These are phyloP conservation scores for Blepharisma stoltei DNA, from an alignment of 73 alveolate genomes.

Conservation along the genomic window DNA sequence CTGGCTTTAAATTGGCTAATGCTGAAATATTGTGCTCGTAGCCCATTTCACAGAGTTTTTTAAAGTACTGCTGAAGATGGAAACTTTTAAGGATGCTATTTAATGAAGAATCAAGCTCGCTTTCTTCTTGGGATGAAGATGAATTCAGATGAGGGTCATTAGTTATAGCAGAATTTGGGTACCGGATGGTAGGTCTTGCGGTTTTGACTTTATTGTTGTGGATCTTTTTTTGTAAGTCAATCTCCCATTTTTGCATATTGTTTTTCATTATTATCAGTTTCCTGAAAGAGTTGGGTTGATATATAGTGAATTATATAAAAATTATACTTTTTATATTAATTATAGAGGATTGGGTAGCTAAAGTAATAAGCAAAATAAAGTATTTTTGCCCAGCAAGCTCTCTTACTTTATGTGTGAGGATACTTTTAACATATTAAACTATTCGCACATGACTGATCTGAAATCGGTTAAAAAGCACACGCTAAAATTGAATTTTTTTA, in stretches of 20 bases:
- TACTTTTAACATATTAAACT: no score
- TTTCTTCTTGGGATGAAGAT: neutral
- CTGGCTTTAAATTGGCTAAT: neutral
- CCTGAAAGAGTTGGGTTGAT: neutral
- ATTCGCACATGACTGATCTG: no score
- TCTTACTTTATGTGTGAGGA: no score
- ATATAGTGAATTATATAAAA: neutral
- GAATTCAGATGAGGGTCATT: constrained; percentile 1
- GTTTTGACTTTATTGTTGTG: constrained; percentile 28
- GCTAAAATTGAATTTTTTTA: no score
- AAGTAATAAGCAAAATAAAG: no score
- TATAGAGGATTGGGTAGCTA: no score
- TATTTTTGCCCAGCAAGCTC: no score
- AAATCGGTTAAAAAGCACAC: no score
- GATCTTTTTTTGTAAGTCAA: constrained; percentile 2
- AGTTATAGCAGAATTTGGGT: constrained; percentile 20
- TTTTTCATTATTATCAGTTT: neutral
- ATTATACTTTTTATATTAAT: no score
- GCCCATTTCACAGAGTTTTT: constrained; percentile 26
- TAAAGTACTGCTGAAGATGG: constrained; percentile 17
- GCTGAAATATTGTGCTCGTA: neutral
- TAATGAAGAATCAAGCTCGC: constrained; percentile 11
- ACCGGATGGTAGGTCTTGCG: constrained; percentile 22
- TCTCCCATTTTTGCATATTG: constrained; percentile 33
- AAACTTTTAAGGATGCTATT: neutral